Evolutionary conservation across 495 filamentous ascomycete genomes (phyloP).

Genomic region (Thermothielavioides terrestris): DNA sequence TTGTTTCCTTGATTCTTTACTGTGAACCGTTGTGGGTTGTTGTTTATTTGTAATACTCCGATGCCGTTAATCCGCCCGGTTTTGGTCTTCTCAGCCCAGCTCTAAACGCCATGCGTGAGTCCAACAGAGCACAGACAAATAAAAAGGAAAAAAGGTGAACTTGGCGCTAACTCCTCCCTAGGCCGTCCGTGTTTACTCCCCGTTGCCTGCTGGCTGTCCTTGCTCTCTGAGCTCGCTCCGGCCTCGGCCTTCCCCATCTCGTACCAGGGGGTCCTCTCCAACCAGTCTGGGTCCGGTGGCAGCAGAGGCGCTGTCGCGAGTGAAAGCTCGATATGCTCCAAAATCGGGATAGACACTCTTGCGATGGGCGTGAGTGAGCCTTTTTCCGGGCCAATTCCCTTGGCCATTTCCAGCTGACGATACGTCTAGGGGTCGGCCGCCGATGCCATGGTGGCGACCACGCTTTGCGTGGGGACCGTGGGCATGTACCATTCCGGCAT

Average conservation of each 20-base stretch:
- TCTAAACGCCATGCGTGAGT: neutral
- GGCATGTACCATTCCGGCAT: constrained; percentile 88
- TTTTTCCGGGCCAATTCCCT: neutral
- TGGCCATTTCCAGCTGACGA: neutral
- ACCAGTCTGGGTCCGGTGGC: constrained; percentile 1
- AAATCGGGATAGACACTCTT: constrained; percentile 65
- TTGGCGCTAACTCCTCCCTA: no score
- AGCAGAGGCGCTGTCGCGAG: constrained; percentile 67
- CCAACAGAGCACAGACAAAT: neutral
- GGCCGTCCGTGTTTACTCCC: constrained; percentile 2
- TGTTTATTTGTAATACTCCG: no score
- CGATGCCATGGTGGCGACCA: constrained; percentile 64
- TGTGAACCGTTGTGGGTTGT: neutral
- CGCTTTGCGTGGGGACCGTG: constrained; percentile 66
- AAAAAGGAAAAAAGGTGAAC: no score
- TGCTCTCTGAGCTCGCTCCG: constrained; percentile 3
- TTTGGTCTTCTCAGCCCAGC: no score
- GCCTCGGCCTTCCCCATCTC: constrained; percentile 2
- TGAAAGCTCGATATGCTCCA: constrained; percentile 66
- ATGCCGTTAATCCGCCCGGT: no score
- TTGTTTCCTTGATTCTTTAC: neutral
- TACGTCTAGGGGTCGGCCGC: constrained; percentile 54
- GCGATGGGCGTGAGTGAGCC: constrained; percentile 47
- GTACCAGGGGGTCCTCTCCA: neutral
- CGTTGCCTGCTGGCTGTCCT: constrained; percentile 7